phyloP scores from a whole-genome alignment of 176 grass and related monocot genomes.

The Oryza rufipogon region DNA sequence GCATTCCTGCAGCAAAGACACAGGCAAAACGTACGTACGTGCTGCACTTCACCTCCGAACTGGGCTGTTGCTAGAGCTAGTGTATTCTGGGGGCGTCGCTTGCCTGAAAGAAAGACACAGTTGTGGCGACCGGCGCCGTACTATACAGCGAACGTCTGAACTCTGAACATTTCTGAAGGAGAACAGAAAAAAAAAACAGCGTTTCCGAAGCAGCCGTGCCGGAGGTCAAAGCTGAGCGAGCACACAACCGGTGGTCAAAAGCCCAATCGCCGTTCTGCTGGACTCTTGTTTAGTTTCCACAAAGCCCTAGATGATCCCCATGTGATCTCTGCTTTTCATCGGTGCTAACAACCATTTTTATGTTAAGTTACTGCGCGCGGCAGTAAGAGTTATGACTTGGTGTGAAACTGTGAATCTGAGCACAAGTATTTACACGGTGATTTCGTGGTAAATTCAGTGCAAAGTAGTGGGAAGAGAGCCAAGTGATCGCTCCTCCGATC shows the following conservation, averaged over 20 bases:
- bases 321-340: slow-evolving; percentile 45
- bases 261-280: slow-evolving; percentile 30
- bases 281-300: slow-evolving; percentile 12
- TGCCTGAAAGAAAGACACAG: neutral
- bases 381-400: neutral
- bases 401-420: slow-evolving; percentile 28
- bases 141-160: neutral
- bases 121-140: neutral
- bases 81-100: neutral
- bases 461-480: neutral
- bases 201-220: neutral
- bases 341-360: neutral
- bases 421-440: neutral
- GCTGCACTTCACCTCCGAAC: neutral
- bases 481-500: neutral
- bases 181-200: neutral
- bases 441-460: slow-evolving; percentile 31
- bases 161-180: neutral
- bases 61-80: neutral
- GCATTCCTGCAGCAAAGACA: too few species aligned
- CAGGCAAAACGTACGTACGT: neutral
- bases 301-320: slow-evolving; percentile 39
- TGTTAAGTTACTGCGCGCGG: neutral
- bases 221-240: slow-evolving; percentile 6
- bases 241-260: slow-evolving; percentile 43